phyloP scores from a whole-genome alignment of 805 yeast genomes.

The Diddensiella transvaalensis region DNA sequence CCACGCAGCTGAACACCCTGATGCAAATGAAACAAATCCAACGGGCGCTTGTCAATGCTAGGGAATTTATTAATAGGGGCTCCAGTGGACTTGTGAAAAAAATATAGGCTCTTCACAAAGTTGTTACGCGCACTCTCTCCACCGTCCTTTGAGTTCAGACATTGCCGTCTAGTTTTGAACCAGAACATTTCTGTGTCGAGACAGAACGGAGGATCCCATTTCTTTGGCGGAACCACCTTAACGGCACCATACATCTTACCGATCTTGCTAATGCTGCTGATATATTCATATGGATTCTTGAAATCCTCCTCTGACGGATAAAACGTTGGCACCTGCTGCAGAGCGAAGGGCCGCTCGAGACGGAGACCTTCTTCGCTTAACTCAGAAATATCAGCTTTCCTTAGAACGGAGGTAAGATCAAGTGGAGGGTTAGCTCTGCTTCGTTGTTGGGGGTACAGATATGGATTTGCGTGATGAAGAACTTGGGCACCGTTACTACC shows the following conservation, averaged over 20 bases:
- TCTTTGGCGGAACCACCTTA: constrained; percentile 56
- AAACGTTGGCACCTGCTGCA: constrained; percentile 43
- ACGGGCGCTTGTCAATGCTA: constrained; percentile 58
- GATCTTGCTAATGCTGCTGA: constrained; percentile 46
- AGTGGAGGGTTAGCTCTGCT: constrained; percentile 44
- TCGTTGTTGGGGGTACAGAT: constrained; percentile 43
- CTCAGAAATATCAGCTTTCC: neutral
- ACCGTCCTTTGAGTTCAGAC: constrained; percentile 42
- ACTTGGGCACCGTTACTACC: constrained; percentile 9
- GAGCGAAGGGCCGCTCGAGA: constrained; percentile 15
- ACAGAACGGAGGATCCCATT: constrained; percentile 38
- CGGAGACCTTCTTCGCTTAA: neutral
- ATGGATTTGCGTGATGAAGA: constrained; percentile 44
- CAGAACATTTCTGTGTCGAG: constrained; percentile 43
- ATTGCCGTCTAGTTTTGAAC: constrained; percentile 50
- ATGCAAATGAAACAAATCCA: constrained; percentile 60
- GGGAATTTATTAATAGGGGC: constrained; percentile 47
- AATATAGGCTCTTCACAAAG: constrained; percentile 46
- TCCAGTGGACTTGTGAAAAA: constrained; percentile 39
- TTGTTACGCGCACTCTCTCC: constrained; percentile 42
- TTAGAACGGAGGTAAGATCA: constrained; percentile 32
- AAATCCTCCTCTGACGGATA: constrained; percentile 50
- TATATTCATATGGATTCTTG: constrained; percentile 54
- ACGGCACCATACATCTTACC: constrained; percentile 66
- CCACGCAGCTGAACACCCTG: constrained; percentile 60